Evolutionary conservation across 2,329 filamentous ascomycete genomes (phyloP), one percentile per base, ranked within the genome.

Genomic region (Ophiosphaerella narmari): DNA sequence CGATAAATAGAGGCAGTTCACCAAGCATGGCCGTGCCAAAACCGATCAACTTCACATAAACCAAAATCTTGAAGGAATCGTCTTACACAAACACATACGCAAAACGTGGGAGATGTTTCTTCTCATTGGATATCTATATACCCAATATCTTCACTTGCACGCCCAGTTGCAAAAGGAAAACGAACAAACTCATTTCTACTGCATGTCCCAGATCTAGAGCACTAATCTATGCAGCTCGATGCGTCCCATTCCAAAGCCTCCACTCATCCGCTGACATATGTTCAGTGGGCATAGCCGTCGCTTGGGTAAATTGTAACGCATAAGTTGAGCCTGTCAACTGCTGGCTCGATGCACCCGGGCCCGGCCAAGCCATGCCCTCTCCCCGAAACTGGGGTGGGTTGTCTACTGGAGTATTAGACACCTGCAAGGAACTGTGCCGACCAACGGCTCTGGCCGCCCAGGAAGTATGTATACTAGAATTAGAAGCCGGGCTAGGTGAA

Each of bases 381-480:
- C 44, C 37, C 7, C 32, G 31, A 11, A 41, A 23, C 29, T 46
- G 24, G 24, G 48, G 50, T 44, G 46, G 43, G 23, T 50, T 54
- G 31, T 33, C 42, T 23, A 56, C 16, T 9, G 32, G 36, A 14
- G 53, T 43, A 32, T 60, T 55, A 37, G 52, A 46, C 9, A 55
- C 23, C 26, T 37, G 54, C 46, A 38, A 34, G 18, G 52, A 44
- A 9, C 46, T 56, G 51, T 58, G 53, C 21, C 62, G 60, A 37
- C 44, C 62, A 50, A 60, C 44, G 49, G 52, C 11, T 29, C n/a
- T 39, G 5, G 37, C 37, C 8, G 5, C 18, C 44, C 36, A 63
- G 8, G 55, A 54, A 14, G 53, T 49, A 36, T 65, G 54, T 12
- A 54, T 50, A 24, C 36, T 61, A 7, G 46, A 47, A 13, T 50